These are phyloP conservation scores for Aquilaria yunnanensis DNA, from an alignment of 345 rosid genomes.

Conservation along the genomic window DNA sequence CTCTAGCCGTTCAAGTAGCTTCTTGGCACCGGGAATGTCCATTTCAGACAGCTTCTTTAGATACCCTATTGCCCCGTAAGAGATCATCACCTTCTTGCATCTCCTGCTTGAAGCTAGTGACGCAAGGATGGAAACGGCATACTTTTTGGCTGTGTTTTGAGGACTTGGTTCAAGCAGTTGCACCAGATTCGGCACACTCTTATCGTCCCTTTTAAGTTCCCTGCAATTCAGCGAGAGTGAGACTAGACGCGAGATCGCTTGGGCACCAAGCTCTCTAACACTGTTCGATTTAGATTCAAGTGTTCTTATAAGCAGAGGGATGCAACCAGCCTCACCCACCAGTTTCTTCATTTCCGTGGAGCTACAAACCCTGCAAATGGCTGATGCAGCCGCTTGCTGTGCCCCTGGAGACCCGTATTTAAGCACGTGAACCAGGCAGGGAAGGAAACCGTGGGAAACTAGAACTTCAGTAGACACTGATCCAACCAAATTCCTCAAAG, in stretches of 20 bases:
- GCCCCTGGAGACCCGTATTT: slow-evolving; percentile 77
- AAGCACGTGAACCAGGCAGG: slow-evolving; percentile 75
- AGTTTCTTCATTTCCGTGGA: slow-evolving; percentile 59
- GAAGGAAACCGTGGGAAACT: slow-evolving; percentile 44
- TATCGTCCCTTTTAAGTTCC: slow-evolving; percentile 64
- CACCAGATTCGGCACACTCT: slow-evolving; percentile 71
- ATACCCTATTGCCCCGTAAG: slow-evolving; percentile 92
- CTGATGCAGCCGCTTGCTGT: slow-evolving; percentile 80
- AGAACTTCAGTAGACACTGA: slow-evolving; percentile 51
- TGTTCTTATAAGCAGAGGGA: slow-evolving; percentile 57
- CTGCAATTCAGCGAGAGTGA: slow-evolving; percentile 57
- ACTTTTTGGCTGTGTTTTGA: slow-evolving; percentile 78
- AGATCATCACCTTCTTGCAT: slow-evolving; percentile 89
- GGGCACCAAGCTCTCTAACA: slow-evolving; percentile 70
- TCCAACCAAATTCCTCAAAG: slow-evolving; percentile 63
- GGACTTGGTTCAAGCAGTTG: slow-evolving; percentile 84
- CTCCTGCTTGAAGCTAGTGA: slow-evolving; percentile 69
- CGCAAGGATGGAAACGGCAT: slow-evolving; percentile 60
- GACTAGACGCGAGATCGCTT: slow-evolving; percentile 61
- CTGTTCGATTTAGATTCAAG: slow-evolving; percentile 65
- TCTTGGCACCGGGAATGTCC: slow-evolving; percentile 85
- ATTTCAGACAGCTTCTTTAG: slow-evolving; percentile 80
- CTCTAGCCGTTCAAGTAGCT: slow-evolving; percentile 78
- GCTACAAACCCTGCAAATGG: slow-evolving; percentile 58
- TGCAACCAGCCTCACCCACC: slow-evolving; percentile 80